Evolutionary conservation across 2,329 filamentous ascomycete species (phyloP), one percentile per base, ranked within the genome.

Genomic region (Drechslera avenae): DNA sequence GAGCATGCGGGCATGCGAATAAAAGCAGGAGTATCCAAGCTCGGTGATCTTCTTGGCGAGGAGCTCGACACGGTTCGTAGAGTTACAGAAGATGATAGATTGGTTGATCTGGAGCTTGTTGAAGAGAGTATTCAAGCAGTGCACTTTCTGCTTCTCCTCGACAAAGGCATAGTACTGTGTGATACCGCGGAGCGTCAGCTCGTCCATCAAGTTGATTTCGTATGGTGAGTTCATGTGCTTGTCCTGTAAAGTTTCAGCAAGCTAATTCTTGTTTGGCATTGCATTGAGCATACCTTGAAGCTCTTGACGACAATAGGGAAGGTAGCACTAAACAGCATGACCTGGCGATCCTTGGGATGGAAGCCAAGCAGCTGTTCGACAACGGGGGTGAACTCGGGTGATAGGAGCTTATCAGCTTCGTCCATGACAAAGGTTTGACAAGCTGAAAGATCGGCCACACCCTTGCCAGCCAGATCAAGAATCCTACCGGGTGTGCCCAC

Each of bases 11-110:
- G 94, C 94, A 75, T 99, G 94, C 63, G 93, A 97, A 79, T 99
- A 99, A 79, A 97, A 99, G 79, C 94, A 99, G 1, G 94, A 99
- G 78, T 99, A 99, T 60, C 94, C 94, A 60, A 99, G 85, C 75
- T 99, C 95, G 39, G 95, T 99, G 69, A 99, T 99, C 77, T 99
- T 99, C 83, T 99, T 99, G 42, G 94, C 94, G 19, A 99, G 84
- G 45, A 99, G 83, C 77, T 99, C 94, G 54, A 99, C 94, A 60
- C 94, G 90, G 75, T 97, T 97, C 46, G 94, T 99, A 33, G 94
- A 99, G 78, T 99, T 99, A 79, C 94, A 99, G 80, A 99, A 99
- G 73, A 99, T 99, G 79, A 99, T 99, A 57, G 95, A 99, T 80
- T 99, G 94, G 78, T 99, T 99, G 79, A 99, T 99, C 77, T 99